Evolutionary conservation across 495 filamentous ascomycete species (phyloP), one percentile per base, ranked within the genome.

Genomic region (Trichocladium uniseriatum): DNA sequence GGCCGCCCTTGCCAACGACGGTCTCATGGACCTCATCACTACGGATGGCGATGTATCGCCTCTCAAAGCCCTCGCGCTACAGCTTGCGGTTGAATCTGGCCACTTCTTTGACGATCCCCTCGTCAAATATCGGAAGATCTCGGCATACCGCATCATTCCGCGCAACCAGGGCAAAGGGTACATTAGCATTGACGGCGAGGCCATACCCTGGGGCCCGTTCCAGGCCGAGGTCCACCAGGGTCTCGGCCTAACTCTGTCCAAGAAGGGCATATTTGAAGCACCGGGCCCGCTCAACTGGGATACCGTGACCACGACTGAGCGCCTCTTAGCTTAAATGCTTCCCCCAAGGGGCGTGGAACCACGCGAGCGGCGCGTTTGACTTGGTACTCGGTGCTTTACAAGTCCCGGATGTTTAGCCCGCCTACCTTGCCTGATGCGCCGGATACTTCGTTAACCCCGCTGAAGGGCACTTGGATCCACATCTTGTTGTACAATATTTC

Each of bases 141-240:
- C 71, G 27, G 91, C 81, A 0, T 98, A 89, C 61, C 78, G 92
- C 29, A 80, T 98, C 52, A 79, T 83, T 0, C 92, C 92, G 0
- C 82, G 80, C 18, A 68, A 77, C 42, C 70, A 80, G 69, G 51
- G 74, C 70, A 43, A 45, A 40, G 72, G 92, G 5, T 92, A 87
- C 66, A 90, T 98, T 64, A 91, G 88, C 60, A 87, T 98, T 57
- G 92, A 98, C 56, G 92, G 92, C 21, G 92, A 98, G 65, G 71
- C 79, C 19, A 70, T 94, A 10, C 86, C 87, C 1, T 96, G 90
- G 57, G 82, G 82, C 48, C 82, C 86, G 0, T 91, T 95, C 64
- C 92, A 98, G 68, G 87, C 80, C 8, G 92, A 98, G 69, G 69
- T 95, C 13, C 87, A 95, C 68, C 74, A 76, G 39, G 87, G 89